Percentiles rank a stretch among this genome's conserved stretches.
Conservation (phyloP, 2,329 filamentous ascomycete species). For the Hymenoscyphus scutula region DNA sequence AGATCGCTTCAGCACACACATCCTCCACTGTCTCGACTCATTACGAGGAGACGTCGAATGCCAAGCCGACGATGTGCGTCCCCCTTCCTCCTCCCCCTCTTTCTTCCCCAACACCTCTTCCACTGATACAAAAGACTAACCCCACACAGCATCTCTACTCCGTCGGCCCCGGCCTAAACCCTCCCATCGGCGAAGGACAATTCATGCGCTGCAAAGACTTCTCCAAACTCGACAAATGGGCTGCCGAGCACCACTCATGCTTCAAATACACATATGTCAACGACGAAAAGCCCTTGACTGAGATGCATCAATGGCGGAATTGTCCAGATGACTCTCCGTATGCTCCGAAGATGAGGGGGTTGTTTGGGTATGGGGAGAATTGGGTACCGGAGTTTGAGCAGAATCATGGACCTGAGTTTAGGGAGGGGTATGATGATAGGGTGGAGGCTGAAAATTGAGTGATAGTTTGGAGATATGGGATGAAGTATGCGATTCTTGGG, state of each 20-base stretch:
- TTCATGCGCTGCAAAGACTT: constrained; percentile 11
- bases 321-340: constrained; percentile 4
- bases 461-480: no score
- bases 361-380: neutral
- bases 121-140: neutral
- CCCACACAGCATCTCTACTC: neutral
- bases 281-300: neutral
- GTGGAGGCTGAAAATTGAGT: neutral
- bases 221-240: constrained; percentile 14
- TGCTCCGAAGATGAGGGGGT: neutral
- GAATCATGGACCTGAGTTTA: constrained; percentile 1
- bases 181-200: constrained; percentile 7
- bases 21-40: constrained; percentile 10
- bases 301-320: constrained; percentile 7
- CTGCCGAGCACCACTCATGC: constrained; percentile 11
- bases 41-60: constrained; percentile 7
- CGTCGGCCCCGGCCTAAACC: constrained; percentile 1
- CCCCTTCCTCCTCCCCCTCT: no score
- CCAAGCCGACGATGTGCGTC: neutral
- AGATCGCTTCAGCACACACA: neutral
- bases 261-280: constrained; percentile 10
- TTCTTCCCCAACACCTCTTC: neutral
- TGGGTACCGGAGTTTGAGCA: neutral
- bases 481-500: no score
- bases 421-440: neutral